Conservation (phyloP, 2,329 filamentous ascomycete genomes). For the Fusarium begoniae region DNA sequence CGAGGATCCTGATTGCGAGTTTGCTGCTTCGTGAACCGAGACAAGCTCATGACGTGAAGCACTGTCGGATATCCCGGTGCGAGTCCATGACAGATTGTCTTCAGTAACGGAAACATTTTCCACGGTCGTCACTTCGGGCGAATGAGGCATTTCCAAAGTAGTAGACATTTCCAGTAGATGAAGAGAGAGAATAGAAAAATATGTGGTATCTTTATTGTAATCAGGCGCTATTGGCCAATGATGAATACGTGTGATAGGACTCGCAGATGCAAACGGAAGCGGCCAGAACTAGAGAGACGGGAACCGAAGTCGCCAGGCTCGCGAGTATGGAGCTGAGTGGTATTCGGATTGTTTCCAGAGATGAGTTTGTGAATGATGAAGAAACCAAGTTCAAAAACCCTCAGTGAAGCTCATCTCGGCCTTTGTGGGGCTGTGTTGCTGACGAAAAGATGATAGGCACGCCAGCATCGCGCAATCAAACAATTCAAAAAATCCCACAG, state of each 20-base stretch:
- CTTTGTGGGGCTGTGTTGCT: constrained; percentile 34
- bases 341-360: neutral
- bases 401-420: constrained; percentile 8
- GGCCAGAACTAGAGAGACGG: neutral
- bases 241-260: neutral
- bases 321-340: neutral
- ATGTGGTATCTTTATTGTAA: constrained; percentile 25
- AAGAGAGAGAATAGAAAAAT: neutral
- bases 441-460: constrained; percentile 21
- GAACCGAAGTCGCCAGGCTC: neutral
- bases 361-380: constrained; percentile 5
- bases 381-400: constrained; percentile 17
- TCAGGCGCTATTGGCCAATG: constrained; percentile 20
- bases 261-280: neutral
- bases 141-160: neutral
- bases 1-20: neutral
- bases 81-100: constrained; percentile 43
- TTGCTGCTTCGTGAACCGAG: constrained; percentile 35
- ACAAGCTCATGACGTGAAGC: constrained; percentile 42
- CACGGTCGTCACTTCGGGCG: neutral
- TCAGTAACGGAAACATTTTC: constrained; percentile 36
- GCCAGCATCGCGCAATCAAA: constrained; percentile 18
- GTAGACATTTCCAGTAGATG: constrained; percentile 18
- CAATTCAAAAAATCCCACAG: constrained; percentile 6
- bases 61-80: constrained; percentile 13